phyloP scores from a whole-genome alignment of 2,329 filamentous ascomycete genomes.

The Aspergillus niger region DNA sequence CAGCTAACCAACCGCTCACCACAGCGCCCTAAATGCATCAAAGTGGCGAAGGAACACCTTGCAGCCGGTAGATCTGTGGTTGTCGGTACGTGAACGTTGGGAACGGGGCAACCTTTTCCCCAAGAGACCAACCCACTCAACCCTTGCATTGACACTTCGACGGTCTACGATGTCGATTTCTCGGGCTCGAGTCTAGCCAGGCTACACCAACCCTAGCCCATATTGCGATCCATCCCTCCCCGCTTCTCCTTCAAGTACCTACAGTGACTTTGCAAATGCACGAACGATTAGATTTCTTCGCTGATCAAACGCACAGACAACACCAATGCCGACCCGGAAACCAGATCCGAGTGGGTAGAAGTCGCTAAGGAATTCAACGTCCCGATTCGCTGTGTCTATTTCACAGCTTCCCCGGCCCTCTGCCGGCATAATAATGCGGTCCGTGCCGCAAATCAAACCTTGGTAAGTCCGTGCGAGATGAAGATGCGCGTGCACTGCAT shows the following conservation, averaged over 20 bases:
- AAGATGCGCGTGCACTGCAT: background rate
- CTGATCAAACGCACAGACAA: slow-evolving; percentile 66
- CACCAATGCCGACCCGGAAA: slow-evolving; percentile 84
- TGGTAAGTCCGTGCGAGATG: slow-evolving; percentile 31
- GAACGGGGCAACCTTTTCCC: background rate
- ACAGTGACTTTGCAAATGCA: background rate
- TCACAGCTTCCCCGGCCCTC: slow-evolving; percentile 70
- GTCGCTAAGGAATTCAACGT: slow-evolving; percentile 70
- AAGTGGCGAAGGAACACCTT: slow-evolving; percentile 68
- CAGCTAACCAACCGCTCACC: slow-evolving; percentile 11
- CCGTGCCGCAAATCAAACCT: slow-evolving; percentile 61
- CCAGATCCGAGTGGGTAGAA: slow-evolving; percentile 74
- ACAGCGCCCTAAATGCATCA: slow-evolving; percentile 66
- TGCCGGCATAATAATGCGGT: slow-evolving; percentile 87
- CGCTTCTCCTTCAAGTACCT: background rate
- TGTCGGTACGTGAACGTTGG: slow-evolving; percentile 63
- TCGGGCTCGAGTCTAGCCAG: background rate
- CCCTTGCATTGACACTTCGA: slow-evolving; percentile 23
- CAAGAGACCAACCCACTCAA: background rate
- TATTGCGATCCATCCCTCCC: background rate
- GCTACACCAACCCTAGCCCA: slow-evolving; percentile 5
- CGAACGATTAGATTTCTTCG: background rate
- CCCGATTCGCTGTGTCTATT: slow-evolving; percentile 82
- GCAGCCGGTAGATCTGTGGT: slow-evolving; percentile 68
- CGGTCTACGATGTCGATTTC: slow-evolving; percentile 10